These are phyloP conservation scores for Plasmopara muralis DNA, from an alignment of 352 stramenopile genomes.

Conservation along the genomic window DNA sequence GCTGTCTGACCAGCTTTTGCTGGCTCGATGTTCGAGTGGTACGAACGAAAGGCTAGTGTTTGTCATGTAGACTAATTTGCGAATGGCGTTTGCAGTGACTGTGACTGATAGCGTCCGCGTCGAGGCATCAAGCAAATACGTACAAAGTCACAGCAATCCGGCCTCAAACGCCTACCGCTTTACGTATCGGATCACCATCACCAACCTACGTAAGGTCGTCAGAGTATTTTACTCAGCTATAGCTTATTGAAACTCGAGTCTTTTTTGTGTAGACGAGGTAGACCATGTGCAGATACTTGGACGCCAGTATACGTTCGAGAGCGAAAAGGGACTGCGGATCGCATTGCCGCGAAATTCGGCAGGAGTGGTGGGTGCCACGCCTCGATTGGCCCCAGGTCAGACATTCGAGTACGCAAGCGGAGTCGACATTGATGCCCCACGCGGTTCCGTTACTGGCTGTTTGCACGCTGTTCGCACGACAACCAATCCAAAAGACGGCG, in stretches of 20 bases:
- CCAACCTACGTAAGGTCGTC: constrained; percentile 49
- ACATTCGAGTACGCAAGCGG: constrained; percentile 79
- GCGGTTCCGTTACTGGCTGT: constrained; percentile 55
- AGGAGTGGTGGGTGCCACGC: constrained; percentile 60
- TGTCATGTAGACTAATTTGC: constrained; percentile 1
- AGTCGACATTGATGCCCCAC: constrained; percentile 62
- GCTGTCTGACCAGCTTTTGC: constrained; percentile 53
- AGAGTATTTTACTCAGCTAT: neutral
- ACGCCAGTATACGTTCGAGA: constrained; percentile 74
- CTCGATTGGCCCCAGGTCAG: constrained; percentile 52
- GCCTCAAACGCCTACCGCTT: constrained; percentile 54
- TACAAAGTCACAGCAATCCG: constrained; percentile 47
- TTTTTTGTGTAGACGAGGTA: constrained; percentile 31
- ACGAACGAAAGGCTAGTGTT: neutral
- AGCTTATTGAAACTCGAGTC: constrained; percentile 4
- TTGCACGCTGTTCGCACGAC: constrained; percentile 46
- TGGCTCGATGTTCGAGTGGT: constrained; percentile 74
- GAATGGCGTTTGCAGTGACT: constrained; percentile 35
- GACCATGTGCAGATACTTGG: constrained; percentile 58
- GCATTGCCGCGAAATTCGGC: constrained; percentile 57
- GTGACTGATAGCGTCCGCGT: constrained; percentile 59
- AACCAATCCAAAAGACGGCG: constrained; percentile 16
- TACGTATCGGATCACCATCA: constrained; percentile 74
- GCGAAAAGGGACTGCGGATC: constrained; percentile 53
- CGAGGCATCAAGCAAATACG: constrained; percentile 68